Percentiles rank a stretch among this genome's conserved stretches.
Evolutionary conservation across 306 rosid genomes (phyloP).

Genomic region (Casuarina equisetifolia): DNA sequence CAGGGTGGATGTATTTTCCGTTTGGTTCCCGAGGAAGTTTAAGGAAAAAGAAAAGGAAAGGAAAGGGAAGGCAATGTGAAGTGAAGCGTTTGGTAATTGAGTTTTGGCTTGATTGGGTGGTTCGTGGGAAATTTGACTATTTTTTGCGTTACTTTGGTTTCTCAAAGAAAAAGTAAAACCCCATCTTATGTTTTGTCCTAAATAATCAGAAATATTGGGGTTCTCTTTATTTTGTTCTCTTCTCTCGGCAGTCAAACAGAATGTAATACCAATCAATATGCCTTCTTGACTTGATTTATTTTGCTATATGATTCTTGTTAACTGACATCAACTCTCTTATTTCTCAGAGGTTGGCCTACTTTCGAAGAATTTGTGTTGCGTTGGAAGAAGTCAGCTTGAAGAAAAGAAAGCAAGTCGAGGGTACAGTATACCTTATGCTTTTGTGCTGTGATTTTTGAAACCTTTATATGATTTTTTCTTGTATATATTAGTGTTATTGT

Average conservation of each 20-base stretch:
- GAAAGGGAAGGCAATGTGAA: not conserved
- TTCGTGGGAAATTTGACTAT: not conserved
- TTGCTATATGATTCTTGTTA: not conserved
- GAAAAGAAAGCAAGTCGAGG: not conserved
- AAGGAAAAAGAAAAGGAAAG: not conserved
- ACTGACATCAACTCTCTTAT: not conserved
- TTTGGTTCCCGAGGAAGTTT: constrained; percentile 10
- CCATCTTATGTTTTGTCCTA: not conserved
- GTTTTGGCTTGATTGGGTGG: not conserved
- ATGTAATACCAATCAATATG: not conserved
- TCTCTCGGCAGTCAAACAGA: constrained; percentile 2
- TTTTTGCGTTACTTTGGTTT: not conserved
- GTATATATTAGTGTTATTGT: not conserved
- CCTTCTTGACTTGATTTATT: not conserved
- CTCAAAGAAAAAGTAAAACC: not conserved
- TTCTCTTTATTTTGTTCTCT: not conserved
- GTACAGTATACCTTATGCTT: not conserved
- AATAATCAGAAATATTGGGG: not conserved
- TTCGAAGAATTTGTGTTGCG: not conserved
- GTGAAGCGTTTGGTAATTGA: not conserved
- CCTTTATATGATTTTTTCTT: not conserved
- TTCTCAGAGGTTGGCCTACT: not conserved
- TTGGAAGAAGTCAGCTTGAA: not conserved
- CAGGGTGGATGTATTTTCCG: not conserved
- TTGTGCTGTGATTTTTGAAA: not conserved